Evolutionary conservation across 2,329 filamentous ascomycete genomes (phyloP).

Genomic region (Paraphaeosphaeria sporulosa): DNA sequence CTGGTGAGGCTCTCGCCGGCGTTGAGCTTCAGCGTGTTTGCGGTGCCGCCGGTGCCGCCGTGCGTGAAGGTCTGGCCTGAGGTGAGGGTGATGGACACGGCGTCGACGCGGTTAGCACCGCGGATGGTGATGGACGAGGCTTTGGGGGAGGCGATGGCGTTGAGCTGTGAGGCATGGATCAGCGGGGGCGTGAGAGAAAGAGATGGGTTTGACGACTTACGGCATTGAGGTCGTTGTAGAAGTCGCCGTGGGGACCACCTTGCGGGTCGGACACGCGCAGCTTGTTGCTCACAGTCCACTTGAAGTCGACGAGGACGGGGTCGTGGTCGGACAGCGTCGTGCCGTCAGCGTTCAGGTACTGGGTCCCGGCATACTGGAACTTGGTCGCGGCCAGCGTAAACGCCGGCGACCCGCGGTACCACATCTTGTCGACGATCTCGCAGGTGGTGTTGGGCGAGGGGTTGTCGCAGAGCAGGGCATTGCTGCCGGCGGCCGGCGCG

Average conservation of each 20-base stretch:
- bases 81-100: constrained; percentile 57
- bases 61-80: constrained; percentile 61
- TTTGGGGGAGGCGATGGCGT: constrained; percentile 38
- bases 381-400: constrained; percentile 57
- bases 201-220: neutral
- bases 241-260: constrained; percentile 60
- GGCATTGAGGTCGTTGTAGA: constrained; percentile 61
- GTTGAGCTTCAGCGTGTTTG: no score
- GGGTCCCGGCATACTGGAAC: constrained; percentile 63
- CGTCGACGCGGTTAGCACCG: constrained; percentile 60
- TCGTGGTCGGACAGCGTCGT: constrained; percentile 70
- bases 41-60: constrained; percentile 62
- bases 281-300: constrained; percentile 36
- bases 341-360: constrained; percentile 66
- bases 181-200: neutral
- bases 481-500: neutral
- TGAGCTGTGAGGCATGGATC: neutral
- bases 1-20: no score
- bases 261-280: constrained; percentile 57
- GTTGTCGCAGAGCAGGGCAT: constrained; percentile 60
- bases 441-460: constrained; percentile 62
- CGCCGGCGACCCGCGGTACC: constrained; percentile 63
- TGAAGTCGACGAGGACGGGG: constrained; percentile 65
- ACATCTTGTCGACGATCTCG: constrained; percentile 73
- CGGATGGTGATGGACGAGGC: constrained; percentile 54